A percentile compares a stretch with the other conserved stretches of the same genome.
phyloP scores from a whole-genome alignment of 2,329 filamentous ascomycete genomes.

The Cladophialophora carrionii region DNA sequence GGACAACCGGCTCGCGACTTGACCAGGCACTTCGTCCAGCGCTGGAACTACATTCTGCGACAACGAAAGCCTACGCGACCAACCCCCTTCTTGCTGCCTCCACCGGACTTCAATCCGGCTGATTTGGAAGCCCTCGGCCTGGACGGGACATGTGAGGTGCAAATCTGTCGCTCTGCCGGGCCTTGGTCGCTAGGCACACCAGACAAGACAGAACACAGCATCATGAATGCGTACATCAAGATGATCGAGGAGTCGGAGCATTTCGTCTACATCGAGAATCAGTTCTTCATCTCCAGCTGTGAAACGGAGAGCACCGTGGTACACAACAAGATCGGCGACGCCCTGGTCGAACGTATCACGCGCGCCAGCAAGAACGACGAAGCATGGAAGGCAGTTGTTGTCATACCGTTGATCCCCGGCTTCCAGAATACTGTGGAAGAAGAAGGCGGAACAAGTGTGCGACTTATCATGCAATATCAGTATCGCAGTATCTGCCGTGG shows the following conservation, averaged over 20 bases:
- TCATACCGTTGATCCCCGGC: conserved; percentile 96
- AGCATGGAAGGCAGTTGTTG: conserved; percentile 84
- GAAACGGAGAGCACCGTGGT: conserved; percentile 86
- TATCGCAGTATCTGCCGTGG: conserved; percentile 95
- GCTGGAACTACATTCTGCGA: conserved; percentile 95
- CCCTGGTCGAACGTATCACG: conserved; percentile 87
- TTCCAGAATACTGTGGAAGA: conserved; percentile 97
- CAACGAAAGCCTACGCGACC: conserved; percentile 91
- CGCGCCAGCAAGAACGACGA: conserved; percentile 81
- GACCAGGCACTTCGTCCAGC: conserved; percentile 93
- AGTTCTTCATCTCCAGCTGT: conserved; percentile 95
- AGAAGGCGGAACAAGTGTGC: conserved; percentile 90
- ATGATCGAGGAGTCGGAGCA: conserved; percentile 95
- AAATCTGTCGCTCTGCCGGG: conserved; percentile 87
- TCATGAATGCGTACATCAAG: conserved; percentile 92
- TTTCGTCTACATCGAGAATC: conserved; percentile 98
- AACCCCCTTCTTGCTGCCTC: conserved; percentile 88
- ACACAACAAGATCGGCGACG: conserved; percentile 90
- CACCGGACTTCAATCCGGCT: conserved; percentile 83
- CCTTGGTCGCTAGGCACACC: conserved; percentile 89
- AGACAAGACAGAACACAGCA: conserved; percentile 85
- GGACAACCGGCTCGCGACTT: conserved; percentile 93
- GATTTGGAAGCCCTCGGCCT: conserved; percentile 87
- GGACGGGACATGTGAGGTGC: conserved; percentile 92
- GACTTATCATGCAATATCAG: conserved; percentile 95